phyloP scores from a whole-genome alignment of 73 alveolate genomes.

The Paraurostyla sp. region DNA sequence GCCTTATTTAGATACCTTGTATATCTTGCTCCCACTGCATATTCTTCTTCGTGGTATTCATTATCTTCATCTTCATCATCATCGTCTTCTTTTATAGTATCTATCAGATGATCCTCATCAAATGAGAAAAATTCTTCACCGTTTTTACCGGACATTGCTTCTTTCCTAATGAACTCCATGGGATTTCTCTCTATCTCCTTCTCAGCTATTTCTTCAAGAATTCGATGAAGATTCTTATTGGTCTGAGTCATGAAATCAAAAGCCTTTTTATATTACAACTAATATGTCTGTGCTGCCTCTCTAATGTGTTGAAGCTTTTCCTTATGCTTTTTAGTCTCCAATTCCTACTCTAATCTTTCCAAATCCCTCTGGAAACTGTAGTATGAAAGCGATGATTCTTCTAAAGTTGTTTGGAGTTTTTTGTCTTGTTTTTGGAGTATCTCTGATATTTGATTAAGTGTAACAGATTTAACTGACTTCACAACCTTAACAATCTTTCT shows the following conservation, averaged over 20 bases:
- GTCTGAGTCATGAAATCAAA: slow-evolving; percentile 36
- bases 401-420: slow-evolving; percentile 27
- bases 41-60: slow-evolving; percentile 41
- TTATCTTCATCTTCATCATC: slow-evolving; percentile 52
- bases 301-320: neutral
- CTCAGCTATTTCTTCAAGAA: slow-evolving; percentile 38
- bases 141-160: neutral
- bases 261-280: slow-evolving; percentile 14
- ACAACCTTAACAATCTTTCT: neutral
- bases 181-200: slow-evolving; percentile 58
- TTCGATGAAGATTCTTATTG: neutral
- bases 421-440: slow-evolving; percentile 15
- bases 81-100: slow-evolving; percentile 10
- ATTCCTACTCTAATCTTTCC: neutral
- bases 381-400: neutral
- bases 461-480: neutral
- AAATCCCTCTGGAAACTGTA: neutral
- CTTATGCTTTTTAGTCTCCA: neutral
- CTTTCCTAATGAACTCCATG: slow-evolving; percentile 29
- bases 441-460: slow-evolving; percentile 40
- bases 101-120: slow-evolving; percentile 9
- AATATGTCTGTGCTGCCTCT: neutral
- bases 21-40: slow-evolving; percentile 39
- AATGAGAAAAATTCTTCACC: slow-evolving; percentile 6
- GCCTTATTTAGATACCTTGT: neutral